Percentiles rank a stretch among this genome's conserved stretches.
phyloP scores from a whole-genome alignment of 2,329 filamentous ascomycete genomes.

The Sclerotinia spermophila region DNA sequence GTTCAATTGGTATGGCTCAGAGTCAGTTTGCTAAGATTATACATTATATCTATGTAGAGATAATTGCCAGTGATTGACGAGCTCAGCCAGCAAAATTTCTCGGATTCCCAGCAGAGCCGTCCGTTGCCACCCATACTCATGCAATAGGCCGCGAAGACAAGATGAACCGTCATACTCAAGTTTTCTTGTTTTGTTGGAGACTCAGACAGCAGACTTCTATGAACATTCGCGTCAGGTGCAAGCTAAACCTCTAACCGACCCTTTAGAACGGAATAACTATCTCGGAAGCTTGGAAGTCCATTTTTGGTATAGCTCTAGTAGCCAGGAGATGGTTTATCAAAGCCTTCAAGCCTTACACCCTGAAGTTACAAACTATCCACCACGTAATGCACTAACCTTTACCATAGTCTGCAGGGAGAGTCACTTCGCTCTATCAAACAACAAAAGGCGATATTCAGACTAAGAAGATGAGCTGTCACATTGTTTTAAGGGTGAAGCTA shows the following conservation, averaged over 20 bases:
- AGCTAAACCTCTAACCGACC: background rate
- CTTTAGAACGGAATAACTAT: background rate
- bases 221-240: background rate
- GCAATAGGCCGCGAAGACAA: background rate
- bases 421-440: background rate
- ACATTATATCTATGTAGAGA: background rate
- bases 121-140: background rate
- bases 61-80: background rate
- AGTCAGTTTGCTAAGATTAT: background rate
- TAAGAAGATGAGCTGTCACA: background rate
- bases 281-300: background rate
- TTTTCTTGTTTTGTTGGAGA: background rate
- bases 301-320: background rate
- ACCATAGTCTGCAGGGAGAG: background rate
- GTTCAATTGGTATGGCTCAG: background rate
- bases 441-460: background rate
- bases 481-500: background rate
- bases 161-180: background rate
- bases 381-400: background rate
- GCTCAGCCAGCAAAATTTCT: background rate
- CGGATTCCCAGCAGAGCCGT: background rate
- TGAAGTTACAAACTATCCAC: background rate
- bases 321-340: background rate
- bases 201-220: background rate
- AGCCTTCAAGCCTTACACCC: background rate